These are phyloP conservation scores for Globisporangium rhizosaccharum DNA, from an alignment of 352 stramenopile genomes.

Conservation along the genomic window DNA sequence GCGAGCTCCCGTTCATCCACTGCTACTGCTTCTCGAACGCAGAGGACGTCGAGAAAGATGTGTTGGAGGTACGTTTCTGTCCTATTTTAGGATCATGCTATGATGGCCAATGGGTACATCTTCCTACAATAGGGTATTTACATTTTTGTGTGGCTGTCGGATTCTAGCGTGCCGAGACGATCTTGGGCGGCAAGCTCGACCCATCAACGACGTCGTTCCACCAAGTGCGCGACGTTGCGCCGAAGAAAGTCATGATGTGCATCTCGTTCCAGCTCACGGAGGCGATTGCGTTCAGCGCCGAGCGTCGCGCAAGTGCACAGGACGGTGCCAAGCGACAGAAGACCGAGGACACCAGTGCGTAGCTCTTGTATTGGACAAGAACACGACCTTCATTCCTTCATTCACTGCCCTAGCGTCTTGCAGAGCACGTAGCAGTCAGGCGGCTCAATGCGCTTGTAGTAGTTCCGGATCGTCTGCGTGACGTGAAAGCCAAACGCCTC, in stretches of 20 bases:
- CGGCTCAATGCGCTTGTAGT: conserved; percentile 93
- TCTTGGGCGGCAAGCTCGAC: conserved; percentile 61
- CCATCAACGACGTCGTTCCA: conserved; percentile 52
- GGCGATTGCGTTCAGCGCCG: conserved; percentile 51
- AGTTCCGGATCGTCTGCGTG: conserved; percentile 88
- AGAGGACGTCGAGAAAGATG: conserved; percentile 62
- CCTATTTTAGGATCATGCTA: neutral
- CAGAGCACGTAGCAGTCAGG: conserved; percentile 91
- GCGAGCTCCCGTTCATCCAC: conserved; percentile 85
- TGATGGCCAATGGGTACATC: neutral
- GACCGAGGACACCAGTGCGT: conserved; percentile 15
- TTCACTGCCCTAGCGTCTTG: conserved; percentile 30
- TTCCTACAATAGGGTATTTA: neutral
- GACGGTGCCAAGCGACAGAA: conserved; percentile 45
- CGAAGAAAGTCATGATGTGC: conserved; percentile 98
- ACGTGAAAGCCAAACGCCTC: conserved; percentile 80
- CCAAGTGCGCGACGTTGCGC: conserved; percentile 93
- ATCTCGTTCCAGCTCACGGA: conserved; percentile 92
- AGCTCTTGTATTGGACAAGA: neutral
- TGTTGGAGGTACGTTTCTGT: conserved; percentile 40
- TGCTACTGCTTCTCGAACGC: conserved; percentile 94
- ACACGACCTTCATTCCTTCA: conserved; percentile 5
- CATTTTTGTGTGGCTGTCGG: neutral
- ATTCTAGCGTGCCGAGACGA: conserved; percentile 56
- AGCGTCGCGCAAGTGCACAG: conserved; percentile 31